Percentiles rank a stretch among this genome's conserved stretches.
These are phyloP conservation scores for Hibiscus tridactylites DNA, from an alignment of 345 rosid genomes.

Conservation along the genomic window DNA sequence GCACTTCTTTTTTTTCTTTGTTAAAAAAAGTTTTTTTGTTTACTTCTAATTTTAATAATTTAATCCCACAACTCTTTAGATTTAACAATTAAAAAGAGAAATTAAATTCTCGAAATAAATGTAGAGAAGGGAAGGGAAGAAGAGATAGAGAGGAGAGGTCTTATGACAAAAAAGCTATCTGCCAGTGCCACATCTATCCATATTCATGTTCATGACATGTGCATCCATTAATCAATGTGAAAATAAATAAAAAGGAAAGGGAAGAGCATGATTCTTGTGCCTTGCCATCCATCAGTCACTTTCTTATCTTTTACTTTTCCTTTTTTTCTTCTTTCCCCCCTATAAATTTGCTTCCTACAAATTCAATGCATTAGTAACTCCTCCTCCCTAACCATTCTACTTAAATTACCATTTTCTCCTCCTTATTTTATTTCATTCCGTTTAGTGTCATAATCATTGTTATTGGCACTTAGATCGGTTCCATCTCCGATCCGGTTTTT, in stretches of 20 bases:
- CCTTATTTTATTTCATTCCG: neutral
- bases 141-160: too few species aligned
- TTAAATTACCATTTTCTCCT: constrained; percentile 6
- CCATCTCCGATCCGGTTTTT: neutral
- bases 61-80: too few species aligned
- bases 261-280: constrained; percentile 51
- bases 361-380: constrained; percentile 6
- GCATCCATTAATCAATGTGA: constrained; percentile 37
- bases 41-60: too few species aligned
- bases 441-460: too few species aligned
- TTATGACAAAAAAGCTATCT: constrained; percentile 3
- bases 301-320: constrained; percentile 4
- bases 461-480: too few species aligned
- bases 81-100: too few species aligned
- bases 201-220: constrained; percentile 26
- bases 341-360: constrained; percentile 11
- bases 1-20: too few species aligned
- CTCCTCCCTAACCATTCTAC: neutral
- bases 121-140: too few species aligned
- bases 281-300: constrained; percentile 27
- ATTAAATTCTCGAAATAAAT: too few species aligned
- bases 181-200: constrained; percentile 29
- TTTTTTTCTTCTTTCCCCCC: constrained; percentile 6
- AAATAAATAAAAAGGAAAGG: constrained; percentile 27
- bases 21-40: too few species aligned